Conservation (phyloP, 2,329 filamentous ascomycete species). For the Stagonosporopsis cucurbitacearum region DNA sequence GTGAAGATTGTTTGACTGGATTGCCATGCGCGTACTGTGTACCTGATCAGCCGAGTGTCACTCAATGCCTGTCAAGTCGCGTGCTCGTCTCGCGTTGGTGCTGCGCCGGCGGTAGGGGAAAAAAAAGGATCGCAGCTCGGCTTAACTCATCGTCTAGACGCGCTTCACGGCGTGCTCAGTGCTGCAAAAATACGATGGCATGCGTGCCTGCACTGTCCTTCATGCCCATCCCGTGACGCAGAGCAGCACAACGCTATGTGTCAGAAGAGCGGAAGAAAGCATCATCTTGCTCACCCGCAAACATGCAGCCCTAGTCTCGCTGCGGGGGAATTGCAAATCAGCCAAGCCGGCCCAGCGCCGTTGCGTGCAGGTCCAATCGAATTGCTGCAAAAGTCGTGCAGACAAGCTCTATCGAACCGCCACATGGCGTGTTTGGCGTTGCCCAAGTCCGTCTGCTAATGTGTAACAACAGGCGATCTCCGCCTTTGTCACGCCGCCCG, state of each 20-base stretch:
- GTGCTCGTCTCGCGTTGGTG: background rate
- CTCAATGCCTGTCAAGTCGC: background rate
- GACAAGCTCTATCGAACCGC: constrained; percentile 17
- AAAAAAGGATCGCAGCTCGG: background rate
- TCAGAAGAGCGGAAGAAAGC: constrained; percentile 8
- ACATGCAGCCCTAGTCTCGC: constrained; percentile 10
- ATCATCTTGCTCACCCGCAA: constrained; percentile 5
- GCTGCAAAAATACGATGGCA: background rate
- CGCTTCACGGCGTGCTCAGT: background rate
- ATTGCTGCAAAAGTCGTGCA: constrained; percentile 13
- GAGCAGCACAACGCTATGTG: constrained; percentile 12
- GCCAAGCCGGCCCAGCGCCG: constrained; percentile 9
- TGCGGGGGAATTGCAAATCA: constrained; percentile 18
- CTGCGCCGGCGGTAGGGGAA: background rate
- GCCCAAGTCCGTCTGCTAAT: background rate
- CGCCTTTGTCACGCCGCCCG: constrained; percentile 25
- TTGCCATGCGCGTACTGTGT: no score
- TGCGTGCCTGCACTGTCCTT: background rate
- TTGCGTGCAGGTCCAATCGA: background rate
- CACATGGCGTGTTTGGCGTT: constrained; percentile 11
- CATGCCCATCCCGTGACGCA: background rate
- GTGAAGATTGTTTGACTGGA: no score
- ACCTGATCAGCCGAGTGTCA: background rate
- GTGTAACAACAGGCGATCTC: constrained; percentile 33
- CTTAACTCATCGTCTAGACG: background rate